These are phyloP conservation scores for Stagonosporopsis rhizophila DNA, from an alignment of 2,329 filamentous ascomycete species.

Conservation along the genomic window DNA sequence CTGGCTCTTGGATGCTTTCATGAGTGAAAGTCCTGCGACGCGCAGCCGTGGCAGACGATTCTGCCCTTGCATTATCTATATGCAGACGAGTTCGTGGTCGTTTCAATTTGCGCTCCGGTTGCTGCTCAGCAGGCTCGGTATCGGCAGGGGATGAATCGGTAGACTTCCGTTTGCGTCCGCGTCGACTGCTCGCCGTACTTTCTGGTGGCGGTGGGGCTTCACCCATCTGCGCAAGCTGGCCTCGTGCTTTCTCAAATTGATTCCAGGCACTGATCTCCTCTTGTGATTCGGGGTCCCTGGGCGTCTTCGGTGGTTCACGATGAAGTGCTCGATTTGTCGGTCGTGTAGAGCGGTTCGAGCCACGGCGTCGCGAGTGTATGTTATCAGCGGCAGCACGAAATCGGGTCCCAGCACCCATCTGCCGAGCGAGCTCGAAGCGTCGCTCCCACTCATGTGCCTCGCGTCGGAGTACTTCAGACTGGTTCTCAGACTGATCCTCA, in stretches of 20 bases:
- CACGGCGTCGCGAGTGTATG: conserved; percentile 53
- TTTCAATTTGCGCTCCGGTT: conserved; percentile 82
- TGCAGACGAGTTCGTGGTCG: conserved; percentile 80
- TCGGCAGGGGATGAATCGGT: conserved; percentile 74
- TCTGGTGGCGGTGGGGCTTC: conserved; percentile 27
- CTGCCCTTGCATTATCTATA: conserved; percentile 58
- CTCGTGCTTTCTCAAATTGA: conserved; percentile 83
- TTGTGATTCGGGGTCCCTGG: conserved; percentile 71
- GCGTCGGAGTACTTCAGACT: conserved; percentile 62
- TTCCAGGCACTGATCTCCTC: conserved; percentile 90
- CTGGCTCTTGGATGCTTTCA: conserved; percentile 26
- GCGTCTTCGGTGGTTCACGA: conserved; percentile 50
- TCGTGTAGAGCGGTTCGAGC: conserved; percentile 50
- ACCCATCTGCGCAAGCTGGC: conserved; percentile 54
- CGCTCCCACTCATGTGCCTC: conserved; percentile 79
- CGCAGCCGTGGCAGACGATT: conserved; percentile 46
- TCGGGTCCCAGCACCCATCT: conserved; percentile 75
- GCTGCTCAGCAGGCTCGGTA: conserved; percentile 64
- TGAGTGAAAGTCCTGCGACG: conserved; percentile 38
- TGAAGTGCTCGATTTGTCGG: conserved; percentile 40
- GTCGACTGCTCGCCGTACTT: conserved; percentile 47
- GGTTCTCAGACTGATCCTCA: conserved; percentile 62
- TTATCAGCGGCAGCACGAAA: conserved; percentile 74
- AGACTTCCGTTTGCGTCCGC: conserved; percentile 79
- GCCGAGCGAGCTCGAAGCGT: conserved; percentile 80